Base-by-base conservation (phyloP, 2,329 filamentous ascomycete species). In the Alternaria arbusti region DNA sequence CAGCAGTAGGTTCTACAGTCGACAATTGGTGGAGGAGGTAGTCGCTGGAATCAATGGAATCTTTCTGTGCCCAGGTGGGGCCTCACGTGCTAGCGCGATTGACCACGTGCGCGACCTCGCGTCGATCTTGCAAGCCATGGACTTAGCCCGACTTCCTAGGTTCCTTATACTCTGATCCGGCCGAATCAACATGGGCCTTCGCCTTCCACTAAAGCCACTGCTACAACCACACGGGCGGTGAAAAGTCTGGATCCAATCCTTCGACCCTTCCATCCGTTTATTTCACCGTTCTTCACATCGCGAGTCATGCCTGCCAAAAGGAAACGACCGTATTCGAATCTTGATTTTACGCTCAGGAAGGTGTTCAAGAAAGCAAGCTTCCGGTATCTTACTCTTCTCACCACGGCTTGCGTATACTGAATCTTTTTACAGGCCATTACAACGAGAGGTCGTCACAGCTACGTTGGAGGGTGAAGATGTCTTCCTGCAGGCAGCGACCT, bases 401-500 rank as follows among this genome's bases (percentile, higher is more conserved):
- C 10, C 11, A 20, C 17, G 7, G 5, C 6, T n/a, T n/a, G n/a
- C n/a, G n/a, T n/a, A n/a, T n/a, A n/a, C n/a, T n/a, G n/a, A n/a
- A n/a, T n/a, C n/a, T n/a, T n/a, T n/a, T 20, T 20, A 52, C 65
- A 94, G 93, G 71, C 93, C 94, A 11, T 84, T 92, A 40, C 95
- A 97, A 77, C 89, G 92, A 63, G 94, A 98, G 74, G 94, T 97
- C 60, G 95, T 98, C 59, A 85, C 87, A 61, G 91, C 93, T 8
- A 92, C 92, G 3, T 85, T 97, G 9, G 88, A 91, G 59, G 91
- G 93, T 15, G 86, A 94, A 66, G 95, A 98, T 89, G 91, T 98
- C 46, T 97, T 97, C 75, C 87, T 98, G 1, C 95, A 97, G 80
- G 95, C 95, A 50, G 92, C 92, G 58, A 94, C 92, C 4, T 93